These are phyloP conservation scores for Borovskyia barvae DNA, from an alignment of 208 protist species.

Conservation along the genomic window DNA sequence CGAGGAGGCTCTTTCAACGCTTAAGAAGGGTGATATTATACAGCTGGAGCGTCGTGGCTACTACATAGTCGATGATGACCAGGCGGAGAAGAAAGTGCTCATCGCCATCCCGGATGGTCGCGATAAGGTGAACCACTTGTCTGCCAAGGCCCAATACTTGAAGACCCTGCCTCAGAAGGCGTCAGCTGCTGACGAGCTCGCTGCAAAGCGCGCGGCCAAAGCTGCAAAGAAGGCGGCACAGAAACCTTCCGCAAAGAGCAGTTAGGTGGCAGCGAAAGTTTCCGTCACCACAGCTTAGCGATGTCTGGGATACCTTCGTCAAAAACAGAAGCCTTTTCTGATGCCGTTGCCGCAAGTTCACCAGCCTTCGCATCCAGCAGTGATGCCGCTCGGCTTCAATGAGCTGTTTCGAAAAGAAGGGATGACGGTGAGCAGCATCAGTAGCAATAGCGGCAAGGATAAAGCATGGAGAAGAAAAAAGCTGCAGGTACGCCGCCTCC, in stretches of 20 bases:
- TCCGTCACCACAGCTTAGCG: too few species aligned
- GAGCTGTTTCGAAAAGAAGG: too few species aligned
- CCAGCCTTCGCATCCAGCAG: too few species aligned
- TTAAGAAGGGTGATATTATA: slow-evolving; percentile 93
- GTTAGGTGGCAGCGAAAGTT: not conserved
- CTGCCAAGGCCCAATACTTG: slow-evolving; percentile 87
- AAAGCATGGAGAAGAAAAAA: too few species aligned
- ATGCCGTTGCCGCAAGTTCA: too few species aligned
- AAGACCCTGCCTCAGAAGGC: slow-evolving; percentile 70
- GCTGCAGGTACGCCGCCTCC: too few species aligned
- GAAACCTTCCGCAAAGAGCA: slow-evolving; percentile 44
- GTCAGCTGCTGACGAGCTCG: slow-evolving; percentile 77
- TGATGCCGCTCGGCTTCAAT: too few species aligned
- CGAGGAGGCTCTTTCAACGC: slow-evolving; percentile 78
- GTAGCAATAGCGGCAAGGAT: too few species aligned
- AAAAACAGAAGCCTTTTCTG: too few species aligned
- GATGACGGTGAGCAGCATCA: too few species aligned
- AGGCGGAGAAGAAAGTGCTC: slow-evolving; percentile 50
- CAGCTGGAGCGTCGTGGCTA: slow-evolving; percentile 98
- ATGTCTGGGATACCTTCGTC: too few species aligned
- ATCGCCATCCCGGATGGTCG: slow-evolving; percentile 88
- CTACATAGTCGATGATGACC: slow-evolving; percentile 95
- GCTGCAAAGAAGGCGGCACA: slow-evolving; percentile 85
- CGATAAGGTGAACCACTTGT: slow-evolving; percentile 90
- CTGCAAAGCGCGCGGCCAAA: slow-evolving; percentile 81